Evolutionary conservation across 208 protist species (phyloP).

Genomic region (Angomonas ambiguus): DNA sequence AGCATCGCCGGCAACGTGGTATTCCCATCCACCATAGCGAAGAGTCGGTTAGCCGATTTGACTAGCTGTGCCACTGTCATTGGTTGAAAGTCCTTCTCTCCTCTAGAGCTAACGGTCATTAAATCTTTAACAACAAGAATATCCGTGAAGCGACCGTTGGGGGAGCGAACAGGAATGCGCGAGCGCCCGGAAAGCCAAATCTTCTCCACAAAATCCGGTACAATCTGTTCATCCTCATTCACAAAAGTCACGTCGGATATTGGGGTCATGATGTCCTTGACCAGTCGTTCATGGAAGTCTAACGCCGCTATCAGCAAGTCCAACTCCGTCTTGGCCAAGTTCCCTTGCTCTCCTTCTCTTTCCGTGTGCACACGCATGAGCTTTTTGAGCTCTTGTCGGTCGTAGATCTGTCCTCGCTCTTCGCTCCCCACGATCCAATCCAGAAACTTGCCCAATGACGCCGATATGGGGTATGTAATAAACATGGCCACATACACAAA

Average conservation of each 20-base stretch:
- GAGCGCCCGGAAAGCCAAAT: constrained; percentile 82
- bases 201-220: constrained; percentile 60
- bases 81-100: constrained; percentile 16
- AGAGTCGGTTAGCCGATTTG: constrained; percentile 47
- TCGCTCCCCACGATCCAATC: constrained; percentile 65
- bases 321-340: constrained; percentile 71
- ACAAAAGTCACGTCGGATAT: constrained; percentile 54
- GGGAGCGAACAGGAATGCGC: constrained; percentile 63
- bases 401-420: constrained; percentile 79
- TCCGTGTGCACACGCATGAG: constrained; percentile 88
- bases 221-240: constrained; percentile 58
- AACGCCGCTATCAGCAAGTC: constrained; percentile 80
- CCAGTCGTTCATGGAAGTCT: constrained; percentile 84
- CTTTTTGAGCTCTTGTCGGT: constrained; percentile 80
- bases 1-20: constrained; percentile 72
- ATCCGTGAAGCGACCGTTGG: constrained; percentile 37
- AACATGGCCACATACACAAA: constrained; percentile 80
- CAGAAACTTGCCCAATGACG: constrained; percentile 72
- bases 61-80: constrained; percentile 73
- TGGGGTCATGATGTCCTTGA: constrained; percentile 82
- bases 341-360: constrained; percentile 28
- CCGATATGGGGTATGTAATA: constrained; percentile 71
- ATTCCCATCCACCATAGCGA: constrained; percentile 51
- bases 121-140: constrained; percentile 83
- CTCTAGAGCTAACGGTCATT: constrained; percentile 32